Percentiles rank a stretch among this genome's conserved stretches.
Conservation (phyloP, 176 grass and related monocot species). For the Melocanna baccifera region DNA sequence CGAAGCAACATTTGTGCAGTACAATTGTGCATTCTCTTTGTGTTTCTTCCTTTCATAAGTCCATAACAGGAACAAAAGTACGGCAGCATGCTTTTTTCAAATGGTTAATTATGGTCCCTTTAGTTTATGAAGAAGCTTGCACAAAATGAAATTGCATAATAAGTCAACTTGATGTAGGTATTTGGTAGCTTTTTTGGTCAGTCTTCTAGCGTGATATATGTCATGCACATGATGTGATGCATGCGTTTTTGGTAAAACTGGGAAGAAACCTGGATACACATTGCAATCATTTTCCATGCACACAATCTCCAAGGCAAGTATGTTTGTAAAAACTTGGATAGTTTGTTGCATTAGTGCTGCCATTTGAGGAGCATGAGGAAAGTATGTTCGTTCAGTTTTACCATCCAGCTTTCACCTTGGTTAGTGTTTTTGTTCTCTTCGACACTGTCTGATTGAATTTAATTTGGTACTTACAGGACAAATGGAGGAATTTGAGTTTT, state of each 20-base stretch:
- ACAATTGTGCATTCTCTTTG: neutral
- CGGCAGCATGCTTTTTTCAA: neutral
- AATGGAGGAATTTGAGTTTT: constrained; percentile 99
- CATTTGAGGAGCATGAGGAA: constrained; percentile 24
- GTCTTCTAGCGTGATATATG: neutral
- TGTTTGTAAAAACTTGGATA: constrained; percentile 7
- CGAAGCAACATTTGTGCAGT: neutral
- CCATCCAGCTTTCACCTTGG: neutral
- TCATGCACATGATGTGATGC: neutral
- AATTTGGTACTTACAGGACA: constrained; percentile 58
- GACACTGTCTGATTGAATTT: constrained; percentile 4
- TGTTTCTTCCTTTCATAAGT: constrained; percentile 4
- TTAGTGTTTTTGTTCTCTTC: neutral
- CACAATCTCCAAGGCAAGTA: neutral
- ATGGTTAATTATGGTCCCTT: neutral
- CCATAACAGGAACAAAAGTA: neutral
- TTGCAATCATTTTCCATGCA: constrained; percentile 15
- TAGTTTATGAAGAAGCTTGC: neutral
- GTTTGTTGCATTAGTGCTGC: neutral
- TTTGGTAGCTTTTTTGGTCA: neutral
- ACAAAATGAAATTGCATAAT: neutral
- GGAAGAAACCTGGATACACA: constrained; percentile 12
- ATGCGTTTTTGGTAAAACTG: neutral
- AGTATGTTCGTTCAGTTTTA: neutral
- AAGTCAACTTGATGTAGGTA: neutral